Percentiles rank a stretch among this genome's conserved stretches.
phyloP scores from a whole-genome alignment of 2,329 filamentous ascomycete species.

The Stachybotrys chartarum region DNA sequence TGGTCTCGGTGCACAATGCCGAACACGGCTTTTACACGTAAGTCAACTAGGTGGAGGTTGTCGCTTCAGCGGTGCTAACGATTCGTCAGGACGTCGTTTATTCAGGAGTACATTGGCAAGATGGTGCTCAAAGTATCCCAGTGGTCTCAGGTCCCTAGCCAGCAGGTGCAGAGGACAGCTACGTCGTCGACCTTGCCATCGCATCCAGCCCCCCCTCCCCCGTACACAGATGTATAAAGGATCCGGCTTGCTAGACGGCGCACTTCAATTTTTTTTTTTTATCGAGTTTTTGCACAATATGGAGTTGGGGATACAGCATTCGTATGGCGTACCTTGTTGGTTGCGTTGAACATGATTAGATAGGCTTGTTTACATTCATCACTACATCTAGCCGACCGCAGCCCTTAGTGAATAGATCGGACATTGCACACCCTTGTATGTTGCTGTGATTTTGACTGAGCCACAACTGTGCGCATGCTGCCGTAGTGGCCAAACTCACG shows the following conservation, averaged over 20 bases:
- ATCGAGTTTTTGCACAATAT: not conserved
- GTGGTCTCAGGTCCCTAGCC: conserved; percentile 18
- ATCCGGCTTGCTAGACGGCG: not conserved
- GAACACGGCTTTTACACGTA: conserved; percentile 78
- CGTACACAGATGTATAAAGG: conserved; percentile 5
- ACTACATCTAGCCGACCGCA: not conserved
- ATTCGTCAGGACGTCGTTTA: conserved; percentile 58
- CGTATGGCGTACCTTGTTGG: not conserved
- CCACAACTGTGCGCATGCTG: too few species aligned
- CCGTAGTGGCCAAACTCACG: too few species aligned
- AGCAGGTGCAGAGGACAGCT: conserved; percentile 1
- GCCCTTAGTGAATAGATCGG: too few species aligned
- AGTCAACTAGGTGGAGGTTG: conserved; percentile 17
- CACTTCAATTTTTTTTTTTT: not conserved
- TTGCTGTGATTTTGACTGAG: too few species aligned
- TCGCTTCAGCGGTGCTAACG: conserved; percentile 10
- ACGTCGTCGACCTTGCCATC: conserved; percentile 1
- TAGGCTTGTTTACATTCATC: not conserved
- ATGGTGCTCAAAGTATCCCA: conserved; percentile 51
- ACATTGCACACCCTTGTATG: too few species aligned
- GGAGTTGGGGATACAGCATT: not conserved
- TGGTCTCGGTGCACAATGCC: conserved; percentile 70
- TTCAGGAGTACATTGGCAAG: conserved; percentile 67
- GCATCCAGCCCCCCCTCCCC: conserved; percentile 12
- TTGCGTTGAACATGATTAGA: not conserved